Base-by-base conservation (phyloP, 2,329 filamentous ascomycete genomes). In the Acrocalymma vagum region DNA sequence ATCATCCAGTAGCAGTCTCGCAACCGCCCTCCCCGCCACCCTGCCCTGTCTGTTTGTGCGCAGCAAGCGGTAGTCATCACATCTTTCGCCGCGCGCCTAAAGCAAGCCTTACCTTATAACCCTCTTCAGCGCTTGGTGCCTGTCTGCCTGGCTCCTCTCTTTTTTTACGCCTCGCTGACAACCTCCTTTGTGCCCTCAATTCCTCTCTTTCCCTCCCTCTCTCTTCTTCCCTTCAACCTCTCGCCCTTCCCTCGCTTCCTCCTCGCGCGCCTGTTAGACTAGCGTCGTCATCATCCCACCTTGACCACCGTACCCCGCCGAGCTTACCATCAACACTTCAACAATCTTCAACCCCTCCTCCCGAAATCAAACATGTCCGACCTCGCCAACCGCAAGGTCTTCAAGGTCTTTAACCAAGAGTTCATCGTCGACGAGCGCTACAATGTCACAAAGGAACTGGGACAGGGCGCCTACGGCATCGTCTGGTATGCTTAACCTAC, bases 341-440 rank as follows among this genome's bases (percentile, higher is more conserved):
- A n/a, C n/a, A n/a, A n/a, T 25, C 30, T 29, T 22, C 39, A 20
- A 28, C 25, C 22, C 32, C 41, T 23, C 31, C 39, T 29, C 46
- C 43, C 47, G 21, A 17, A 38, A 37, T 29, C 36, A 28, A 50
- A 42, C 63, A 85, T 85, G 82, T 72, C 77, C 55, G 81, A 85
- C 61, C 72, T 85, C 48, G 74, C 77, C 51, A 85, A 85, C 68
- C 87, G 91, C 75, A 96, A 96, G 82, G 61, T 67, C 42, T 67
- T 65, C 61, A 65, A 65, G 55, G 63, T 99, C 72, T 99, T 99
- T 78, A 96, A 96, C 80, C 94, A 99, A 70, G 94, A 99, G 78
- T 99, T 99, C 70, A 86, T 96, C 61, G 94, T 97, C 66, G 94
- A 97, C 71, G 93, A 97, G 75, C 86, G 93, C 63, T 99, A 99